phyloP scores from a whole-genome alignment of 331 rosid species.

The Erythrophleum ivorense region DNA sequence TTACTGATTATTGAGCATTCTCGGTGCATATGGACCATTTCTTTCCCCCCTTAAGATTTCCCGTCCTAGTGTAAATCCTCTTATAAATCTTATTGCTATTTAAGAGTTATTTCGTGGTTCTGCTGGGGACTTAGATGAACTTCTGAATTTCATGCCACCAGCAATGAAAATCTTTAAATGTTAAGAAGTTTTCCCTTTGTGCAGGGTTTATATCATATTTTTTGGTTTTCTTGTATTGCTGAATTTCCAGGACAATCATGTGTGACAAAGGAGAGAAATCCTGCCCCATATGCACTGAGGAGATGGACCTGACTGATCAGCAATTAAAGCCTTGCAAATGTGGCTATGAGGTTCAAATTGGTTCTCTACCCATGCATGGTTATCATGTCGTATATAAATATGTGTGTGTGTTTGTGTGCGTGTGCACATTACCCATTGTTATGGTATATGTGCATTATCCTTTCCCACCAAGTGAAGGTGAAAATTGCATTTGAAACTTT shows the following conservation, averaged over 20 bases:
- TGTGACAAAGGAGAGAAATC: slow-evolving; percentile 83
- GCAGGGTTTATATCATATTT: slow-evolving; percentile 1
- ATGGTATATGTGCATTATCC: not conserved
- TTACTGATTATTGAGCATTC: not conserved
- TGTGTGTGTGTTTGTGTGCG: not conserved
- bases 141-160: slow-evolving; percentile 12
- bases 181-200: not conserved
- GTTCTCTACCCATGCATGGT: not conserved
- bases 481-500: slow-evolving; percentile 25
- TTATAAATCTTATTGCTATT: slow-evolving; percentile 1
- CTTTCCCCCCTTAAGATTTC: not conserved
- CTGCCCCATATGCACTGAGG: slow-evolving; percentile 97
- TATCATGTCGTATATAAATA: not conserved
- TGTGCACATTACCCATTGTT: slow-evolving; percentile 25
- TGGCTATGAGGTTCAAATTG: slow-evolving; percentile 80
- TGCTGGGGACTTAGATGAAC: not conserved
- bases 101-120: not conserved
- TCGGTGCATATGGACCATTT: not conserved
- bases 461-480: slow-evolving; percentile 9
- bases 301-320: slow-evolving; percentile 98
- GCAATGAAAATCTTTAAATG: not conserved
- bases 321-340: slow-evolving; percentile 97
- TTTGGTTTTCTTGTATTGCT: slow-evolving; percentile 28
- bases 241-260: slow-evolving; percentile 66
- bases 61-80: not conserved